These are phyloP conservation scores for Paxillus ammoniavirescens DNA, from an alignment of 768 basidiomycete genomes.

Conservation along the genomic window DNA sequence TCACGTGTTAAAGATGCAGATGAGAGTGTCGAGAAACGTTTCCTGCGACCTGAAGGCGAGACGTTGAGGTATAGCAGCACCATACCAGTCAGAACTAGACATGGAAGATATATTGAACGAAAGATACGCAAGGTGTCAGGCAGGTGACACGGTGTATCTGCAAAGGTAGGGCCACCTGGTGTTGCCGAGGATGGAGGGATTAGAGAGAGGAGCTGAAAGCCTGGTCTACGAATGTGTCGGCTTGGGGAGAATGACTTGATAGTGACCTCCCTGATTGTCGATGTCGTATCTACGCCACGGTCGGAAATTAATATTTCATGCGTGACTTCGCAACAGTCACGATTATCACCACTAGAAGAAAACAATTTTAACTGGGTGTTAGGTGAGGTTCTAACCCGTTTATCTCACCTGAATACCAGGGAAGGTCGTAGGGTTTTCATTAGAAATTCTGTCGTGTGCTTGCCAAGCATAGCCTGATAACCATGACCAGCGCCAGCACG, in stretches of 20 bases:
- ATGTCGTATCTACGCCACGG: conserved; percentile 14
- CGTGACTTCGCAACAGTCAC: conserved; percentile 82
- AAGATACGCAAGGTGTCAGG: conserved; percentile 70
- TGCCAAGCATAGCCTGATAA: conserved; percentile 80
- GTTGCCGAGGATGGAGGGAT: conserved; percentile 33
- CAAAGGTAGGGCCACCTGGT: conserved; percentile 42
- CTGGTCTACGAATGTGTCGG: conserved; percentile 68
- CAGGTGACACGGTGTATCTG: conserved; percentile 73
- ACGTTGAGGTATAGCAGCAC: conserved; percentile 46
- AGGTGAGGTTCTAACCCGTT: background rate
- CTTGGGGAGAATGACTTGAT: conserved; percentile 85
- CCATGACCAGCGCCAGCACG: conserved; percentile 75
- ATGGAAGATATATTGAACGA: conserved; percentile 60
- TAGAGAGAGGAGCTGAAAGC: conserved; percentile 84
- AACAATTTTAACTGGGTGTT: background rate
- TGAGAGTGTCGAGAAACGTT: conserved; percentile 23
- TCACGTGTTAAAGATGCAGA: conserved; percentile 34
- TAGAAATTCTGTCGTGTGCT: conserved; percentile 74
- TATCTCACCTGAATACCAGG: conserved; percentile 65
- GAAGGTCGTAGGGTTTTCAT: conserved; percentile 64
- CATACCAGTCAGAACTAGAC: conserved; percentile 52
- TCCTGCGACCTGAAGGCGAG: conserved; percentile 16
- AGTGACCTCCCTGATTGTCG: conserved; percentile 69
- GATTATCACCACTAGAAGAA: conserved; percentile 75
- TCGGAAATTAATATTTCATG: conserved; percentile 42